A percentile compares a stretch with the other conserved stretches of the same genome.
These are phyloP conservation scores for Phylloboletellus chloephorus DNA, from an alignment of 1,284 basidiomycete species.

Conservation along the genomic window DNA sequence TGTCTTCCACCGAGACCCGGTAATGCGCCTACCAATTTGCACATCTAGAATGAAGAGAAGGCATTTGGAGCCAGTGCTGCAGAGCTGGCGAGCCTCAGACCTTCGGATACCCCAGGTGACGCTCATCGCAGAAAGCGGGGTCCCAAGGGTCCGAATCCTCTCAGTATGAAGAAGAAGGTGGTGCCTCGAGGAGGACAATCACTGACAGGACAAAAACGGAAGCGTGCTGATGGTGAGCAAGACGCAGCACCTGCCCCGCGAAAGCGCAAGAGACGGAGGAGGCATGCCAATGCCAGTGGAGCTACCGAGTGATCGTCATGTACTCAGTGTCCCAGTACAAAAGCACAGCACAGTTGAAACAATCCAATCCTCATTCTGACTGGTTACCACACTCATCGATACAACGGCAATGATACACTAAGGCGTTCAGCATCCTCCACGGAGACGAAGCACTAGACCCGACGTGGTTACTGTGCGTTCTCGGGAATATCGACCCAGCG, in stretches of 20 bases:
- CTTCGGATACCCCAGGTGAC: conserved; percentile 33
- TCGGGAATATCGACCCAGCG: conserved; percentile 32
- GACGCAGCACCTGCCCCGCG: neutral
- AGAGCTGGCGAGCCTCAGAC: conserved; percentile 39
- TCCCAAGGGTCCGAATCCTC: conserved; percentile 86
- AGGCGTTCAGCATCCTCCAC: conserved; percentile 52
- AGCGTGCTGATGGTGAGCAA: conserved; percentile 15
- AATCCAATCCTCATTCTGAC: neutral
- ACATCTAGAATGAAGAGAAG: conserved; percentile 49
- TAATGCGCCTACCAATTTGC: conserved; percentile 3
- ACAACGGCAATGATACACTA: conserved; percentile 5
- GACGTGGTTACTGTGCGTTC: conserved; percentile 34
- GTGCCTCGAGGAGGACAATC: conserved; percentile 5
- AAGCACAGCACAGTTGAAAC: no score
- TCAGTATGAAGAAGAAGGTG: conserved; percentile 88
- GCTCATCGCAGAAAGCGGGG: conserved; percentile 61
- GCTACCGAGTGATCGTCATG: neutral
- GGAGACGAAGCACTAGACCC: conserved; percentile 63
- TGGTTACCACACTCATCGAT: neutral
- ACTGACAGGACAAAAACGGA: conserved; percentile 20
- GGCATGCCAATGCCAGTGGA: neutral
- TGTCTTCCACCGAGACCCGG: conserved; percentile 21
- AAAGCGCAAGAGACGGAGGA: conserved; percentile 36
- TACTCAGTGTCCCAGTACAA: neutral
- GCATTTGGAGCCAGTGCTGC: conserved; percentile 44